Evolutionary conservation across 495 filamentous ascomycete genomes (phyloP), one percentile per base, ranked within the genome.

Genomic region (Neurospora tetrasperma): DNA sequence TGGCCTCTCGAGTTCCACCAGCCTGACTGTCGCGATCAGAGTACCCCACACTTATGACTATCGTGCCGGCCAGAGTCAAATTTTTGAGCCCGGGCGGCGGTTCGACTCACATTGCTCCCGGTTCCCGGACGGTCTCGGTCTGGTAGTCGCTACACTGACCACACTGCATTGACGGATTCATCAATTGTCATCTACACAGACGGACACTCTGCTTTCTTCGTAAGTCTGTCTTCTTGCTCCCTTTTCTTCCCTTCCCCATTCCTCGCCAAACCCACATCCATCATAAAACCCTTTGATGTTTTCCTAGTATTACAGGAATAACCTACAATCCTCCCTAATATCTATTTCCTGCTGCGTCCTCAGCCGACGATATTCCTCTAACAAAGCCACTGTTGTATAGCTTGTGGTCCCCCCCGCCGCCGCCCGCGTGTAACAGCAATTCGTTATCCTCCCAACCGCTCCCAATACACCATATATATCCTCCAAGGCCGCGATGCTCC

Each of bases 401-500:
- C 54, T 62, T 31, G 54, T 66, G 54, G 54, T 66, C 18, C 12
- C 54, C 54, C 27, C 54, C 27, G 35, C 35, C 14, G 54, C 27
- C 27, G 54, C 54, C 54, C 27, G 27, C 54, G 12, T 76, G 68
- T 42, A 66, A 43, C 68, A 70, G 70, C 43, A 59, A 23, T 38
- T 38, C 35, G 35, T 38, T 71, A 43, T 23, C 59, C 31, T 42
- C 68, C 48, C 69, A 41, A 46, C 35, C 43, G 43, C 43, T 46
- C 18, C 43, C 43, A 46, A 48, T 14, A 66, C 12, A 11, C 18
- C 43, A 46, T 69, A 71, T 69, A 42, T 72, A 31, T 77, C 72
- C 46, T 76, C 72, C 62, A 66, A 48, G 39, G 9, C 42, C 73
- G 73, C 73, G 66, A 85, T 85, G 84, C 81, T 85, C 75, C 84